A percentile compares a stretch with the other conserved stretches of the same genome.
These are phyloP conservation scores for Vararia minispora DNA, from an alignment of 768 basidiomycete species.

Conservation along the genomic window DNA sequence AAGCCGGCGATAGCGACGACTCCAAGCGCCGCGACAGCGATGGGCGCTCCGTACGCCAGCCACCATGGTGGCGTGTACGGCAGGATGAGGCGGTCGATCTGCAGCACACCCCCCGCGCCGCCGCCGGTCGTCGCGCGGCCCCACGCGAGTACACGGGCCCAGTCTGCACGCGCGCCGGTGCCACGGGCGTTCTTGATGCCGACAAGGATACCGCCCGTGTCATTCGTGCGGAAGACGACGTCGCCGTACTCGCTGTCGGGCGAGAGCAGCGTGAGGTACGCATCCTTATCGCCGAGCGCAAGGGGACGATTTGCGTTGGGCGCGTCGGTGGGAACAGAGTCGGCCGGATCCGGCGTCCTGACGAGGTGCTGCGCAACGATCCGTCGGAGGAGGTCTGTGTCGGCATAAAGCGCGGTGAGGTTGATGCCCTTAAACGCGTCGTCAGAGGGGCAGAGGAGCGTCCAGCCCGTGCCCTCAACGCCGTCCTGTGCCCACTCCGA, in stretches of 20 bases:
- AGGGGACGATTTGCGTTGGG: conserved; percentile 67
- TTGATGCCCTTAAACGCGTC: conserved; percentile 85
- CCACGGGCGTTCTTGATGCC: conserved; percentile 68
- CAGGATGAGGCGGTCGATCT: conserved; percentile 71
- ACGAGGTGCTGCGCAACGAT: conserved; percentile 75
- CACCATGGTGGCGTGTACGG: conserved; percentile 89
- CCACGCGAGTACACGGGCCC: conserved; percentile 58
- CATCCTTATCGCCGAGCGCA: conserved; percentile 53
- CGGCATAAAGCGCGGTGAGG: conserved; percentile 57
- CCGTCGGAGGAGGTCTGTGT: conserved; percentile 37
- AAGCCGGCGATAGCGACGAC: conserved; percentile 51
- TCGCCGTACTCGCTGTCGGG: conserved; percentile 61
- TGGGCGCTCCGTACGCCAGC: conserved; percentile 60
- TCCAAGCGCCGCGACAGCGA: conserved; percentile 49
- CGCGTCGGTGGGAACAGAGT: conserved; percentile 20
- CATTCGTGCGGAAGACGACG: conserved; percentile 60
- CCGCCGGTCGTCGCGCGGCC: conserved; percentile 65
- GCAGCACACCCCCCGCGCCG: conserved; percentile 79
- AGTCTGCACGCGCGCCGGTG: conserved; percentile 48
- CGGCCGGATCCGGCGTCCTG: conserved; percentile 14
- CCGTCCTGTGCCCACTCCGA: conserved; percentile 50
- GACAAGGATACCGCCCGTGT: conserved; percentile 40
- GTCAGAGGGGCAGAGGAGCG: conserved; percentile 84
- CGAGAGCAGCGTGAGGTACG: conserved; percentile 74
- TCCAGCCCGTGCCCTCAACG: conserved; percentile 57